Evolutionary conservation across 768 basidiomycete genomes (phyloP).

Genomic region (Paxillus ammoniavirescens): DNA sequence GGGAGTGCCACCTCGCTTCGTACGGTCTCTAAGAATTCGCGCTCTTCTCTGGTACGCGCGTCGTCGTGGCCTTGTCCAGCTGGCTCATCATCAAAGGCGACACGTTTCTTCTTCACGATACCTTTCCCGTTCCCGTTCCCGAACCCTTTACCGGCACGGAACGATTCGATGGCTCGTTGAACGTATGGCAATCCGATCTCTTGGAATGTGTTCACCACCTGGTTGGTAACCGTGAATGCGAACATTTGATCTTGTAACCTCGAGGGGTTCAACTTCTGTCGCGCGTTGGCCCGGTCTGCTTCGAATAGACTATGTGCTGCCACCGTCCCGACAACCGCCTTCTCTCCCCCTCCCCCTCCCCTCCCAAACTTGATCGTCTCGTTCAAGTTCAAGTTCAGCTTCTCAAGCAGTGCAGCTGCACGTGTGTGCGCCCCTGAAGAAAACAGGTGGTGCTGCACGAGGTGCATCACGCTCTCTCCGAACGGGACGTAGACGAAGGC

Average conservation of each 20-base stretch:
- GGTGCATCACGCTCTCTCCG: constrained; percentile 77
- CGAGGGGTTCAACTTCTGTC: constrained; percentile 59
- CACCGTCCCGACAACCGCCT: constrained; percentile 13
- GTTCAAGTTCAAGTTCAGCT: constrained; percentile 20
- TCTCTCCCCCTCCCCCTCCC: constrained; percentile 13
- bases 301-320: constrained; percentile 43
- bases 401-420: constrained; percentile 19
- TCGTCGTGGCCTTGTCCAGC: constrained; percentile 27
- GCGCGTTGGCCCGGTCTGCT: constrained; percentile 46
- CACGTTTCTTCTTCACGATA: constrained; percentile 56
- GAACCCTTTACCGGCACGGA: constrained; percentile 45
- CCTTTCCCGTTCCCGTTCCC: constrained; percentile 21
- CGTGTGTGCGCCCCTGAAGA: constrained; percentile 12
- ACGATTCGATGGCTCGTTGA: constrained; percentile 53
- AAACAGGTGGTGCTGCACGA: constrained; percentile 36
- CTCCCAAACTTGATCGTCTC: constrained; percentile 31
- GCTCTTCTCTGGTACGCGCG: constrained; percentile 54
- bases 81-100: constrained; percentile 67
- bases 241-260: constrained; percentile 91
- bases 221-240: constrained; percentile 88
- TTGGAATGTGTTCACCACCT: constrained; percentile 71
- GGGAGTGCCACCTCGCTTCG: constrained; percentile 76
- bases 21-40: constrained; percentile 76
- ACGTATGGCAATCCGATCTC: constrained; percentile 85
- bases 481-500: constrained; percentile 96